Evolutionary conservation across 805 yeast genomes (phyloP), one percentile per base, ranked within the genome.

Genomic region (Yarrowia yakushimensis): DNA sequence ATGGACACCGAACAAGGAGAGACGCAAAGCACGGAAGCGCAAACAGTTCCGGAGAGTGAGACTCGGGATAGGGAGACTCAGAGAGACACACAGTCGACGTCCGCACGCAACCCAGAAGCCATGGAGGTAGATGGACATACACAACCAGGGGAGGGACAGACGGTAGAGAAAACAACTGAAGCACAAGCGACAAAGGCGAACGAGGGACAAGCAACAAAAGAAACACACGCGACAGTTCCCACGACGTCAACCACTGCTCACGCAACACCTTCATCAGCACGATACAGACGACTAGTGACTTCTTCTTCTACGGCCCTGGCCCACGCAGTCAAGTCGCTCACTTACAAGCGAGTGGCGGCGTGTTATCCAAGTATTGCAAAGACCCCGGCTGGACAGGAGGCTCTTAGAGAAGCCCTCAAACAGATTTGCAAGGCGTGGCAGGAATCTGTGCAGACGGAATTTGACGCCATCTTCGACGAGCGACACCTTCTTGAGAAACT

Each of bases 361-460:
- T 84, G 88, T 68, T 85, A 81, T 68, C 88, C 88, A 1, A 71
- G 73, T 7, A 77, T 83, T 43, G 77, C 85, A 2, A 62, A 69
- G n/a, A 72, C 79, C 15, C 75, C 73, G n/a, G 78, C 76, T 23
- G 86, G 85, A 3, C 71, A 74, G 3, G 73, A 73, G 23, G 70
- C 78, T 3, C 71, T 84, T 11, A 76, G 76, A 20, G 77, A 78
- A 25, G 85, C 85, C 8, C 75, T 83, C 52, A 72, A 75, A 20
- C 88, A 84, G 66, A 80, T 85, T 12, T 74, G 78, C 17, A 75
- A 77, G 41, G 82, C 80, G 65, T 84, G 86, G 83, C 76, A 75
- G 41, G 72, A 74, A 28, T 76, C 80, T n/a, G 70, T 75, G 6
- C 33, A 57, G 46, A 74, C 79, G 55, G 88, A 85, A 67, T 84